phyloP scores from a whole-genome alignment of 2,329 filamentous ascomycete genomes.

The Ophiostoma novo-ulmi region DNA sequence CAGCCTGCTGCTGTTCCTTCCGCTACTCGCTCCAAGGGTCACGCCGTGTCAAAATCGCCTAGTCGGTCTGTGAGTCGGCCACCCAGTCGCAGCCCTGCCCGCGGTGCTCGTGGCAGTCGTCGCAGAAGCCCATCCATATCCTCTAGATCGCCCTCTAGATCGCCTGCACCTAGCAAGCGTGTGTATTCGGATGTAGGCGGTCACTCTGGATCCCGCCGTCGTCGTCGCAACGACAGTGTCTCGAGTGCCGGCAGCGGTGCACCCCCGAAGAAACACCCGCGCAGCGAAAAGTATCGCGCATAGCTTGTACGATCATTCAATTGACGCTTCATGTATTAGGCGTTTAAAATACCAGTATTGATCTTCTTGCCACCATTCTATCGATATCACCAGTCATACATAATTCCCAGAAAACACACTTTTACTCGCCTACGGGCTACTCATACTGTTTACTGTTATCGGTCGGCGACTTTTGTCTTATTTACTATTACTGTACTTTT shows the following conservation, averaged over 20 bases:
- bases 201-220: conserved; percentile 23
- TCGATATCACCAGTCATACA: background rate
- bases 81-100: conserved; percentile 1
- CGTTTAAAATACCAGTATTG: background rate
- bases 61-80: background rate
- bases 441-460: background rate
- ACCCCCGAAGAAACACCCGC: conserved; percentile 30
- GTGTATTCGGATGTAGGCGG: conserved; percentile 20
- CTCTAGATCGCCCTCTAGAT: conserved; percentile 25
- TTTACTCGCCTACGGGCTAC: background rate
- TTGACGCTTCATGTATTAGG: background rate
- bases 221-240: conserved; percentile 27
- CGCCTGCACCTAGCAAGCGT: conserved; percentile 26
- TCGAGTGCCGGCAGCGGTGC: conserved; percentile 25
- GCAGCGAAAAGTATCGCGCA: conserved; percentile 17
- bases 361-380: background rate
- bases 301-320: background rate
- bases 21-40: background rate
- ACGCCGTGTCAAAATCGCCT: background rate
- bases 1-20: background rate
- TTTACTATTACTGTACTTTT: background rate
- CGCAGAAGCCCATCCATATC: background rate
- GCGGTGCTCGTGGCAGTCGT: conserved; percentile 3
- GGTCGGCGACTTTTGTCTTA: background rate
- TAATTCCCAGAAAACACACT: background rate